phyloP scores from a whole-genome alignment of 805 yeast species.

The Lipomyces sp. region DNA sequence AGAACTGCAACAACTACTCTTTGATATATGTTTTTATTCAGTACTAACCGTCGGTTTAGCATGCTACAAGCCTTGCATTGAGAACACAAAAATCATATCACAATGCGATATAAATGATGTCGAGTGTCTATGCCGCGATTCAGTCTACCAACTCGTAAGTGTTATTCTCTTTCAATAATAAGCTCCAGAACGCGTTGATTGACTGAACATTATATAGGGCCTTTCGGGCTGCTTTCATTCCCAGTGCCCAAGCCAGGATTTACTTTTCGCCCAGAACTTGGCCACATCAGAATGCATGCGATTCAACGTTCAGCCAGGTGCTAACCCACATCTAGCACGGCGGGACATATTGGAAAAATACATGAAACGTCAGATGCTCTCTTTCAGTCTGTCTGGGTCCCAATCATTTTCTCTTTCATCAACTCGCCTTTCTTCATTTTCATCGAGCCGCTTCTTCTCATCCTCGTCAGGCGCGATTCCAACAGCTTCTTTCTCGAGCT shows the following conservation, averaged over 20 bases:
- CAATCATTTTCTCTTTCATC: slow-evolving; percentile 13
- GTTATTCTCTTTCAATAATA: background rate
- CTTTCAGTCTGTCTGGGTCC: background rate
- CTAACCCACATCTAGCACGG: slow-evolving; percentile 36
- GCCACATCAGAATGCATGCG: slow-evolving; percentile 32
- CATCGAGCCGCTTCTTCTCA: slow-evolving; percentile 14
- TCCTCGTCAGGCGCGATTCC: slow-evolving; percentile 1
- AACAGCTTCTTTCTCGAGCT: slow-evolving; percentile 8
- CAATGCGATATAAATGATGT: slow-evolving; percentile 23
- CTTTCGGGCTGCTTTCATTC: slow-evolving; percentile 34
- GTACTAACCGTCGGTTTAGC: slow-evolving; percentile 10
- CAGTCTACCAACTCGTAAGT: slow-evolving; percentile 26
- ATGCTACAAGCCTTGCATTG: slow-evolving; percentile 34
- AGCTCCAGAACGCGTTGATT: background rate
- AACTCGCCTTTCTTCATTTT: slow-evolving; percentile 2
- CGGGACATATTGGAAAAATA: slow-evolving; percentile 19
- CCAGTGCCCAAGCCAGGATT: slow-evolving; percentile 31
- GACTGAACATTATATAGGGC: slow-evolving; percentile 3
- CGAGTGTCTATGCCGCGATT: slow-evolving; percentile 32
- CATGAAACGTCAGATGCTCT: slow-evolving; percentile 6
- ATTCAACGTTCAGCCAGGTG: slow-evolving; percentile 35
- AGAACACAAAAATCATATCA: slow-evolving; percentile 35
- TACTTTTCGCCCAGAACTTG: slow-evolving; percentile 35
- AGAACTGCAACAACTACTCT: background rate
- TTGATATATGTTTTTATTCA: background rate